A percentile compares a stretch with the other conserved stretches of the same genome.
These are phyloP conservation scores for Populus nigra DNA, from an alignment of 345 rosid genomes.

Conservation along the genomic window DNA sequence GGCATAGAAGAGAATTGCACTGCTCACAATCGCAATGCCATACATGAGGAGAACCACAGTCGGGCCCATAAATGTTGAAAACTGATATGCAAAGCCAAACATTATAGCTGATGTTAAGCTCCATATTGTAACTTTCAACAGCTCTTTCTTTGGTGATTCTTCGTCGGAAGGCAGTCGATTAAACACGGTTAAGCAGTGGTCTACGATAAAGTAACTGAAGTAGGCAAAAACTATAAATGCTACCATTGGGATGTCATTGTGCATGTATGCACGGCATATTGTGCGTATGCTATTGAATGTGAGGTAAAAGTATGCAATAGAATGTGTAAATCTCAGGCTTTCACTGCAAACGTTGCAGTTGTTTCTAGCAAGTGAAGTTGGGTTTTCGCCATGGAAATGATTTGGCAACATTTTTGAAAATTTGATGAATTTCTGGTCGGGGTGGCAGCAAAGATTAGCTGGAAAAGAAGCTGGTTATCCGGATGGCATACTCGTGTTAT, in stretches of 20 bases:
- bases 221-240: background rate
- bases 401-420: background rate
- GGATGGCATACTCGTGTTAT: background rate
- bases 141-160: background rate
- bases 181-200: background rate
- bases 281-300: slow-evolving; percentile 1
- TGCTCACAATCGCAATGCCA: background rate
- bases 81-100: slow-evolving; percentile 1
- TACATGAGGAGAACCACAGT: background rate
- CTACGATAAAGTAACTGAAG: background rate
- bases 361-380: background rate
- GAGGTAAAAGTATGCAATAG: background rate
- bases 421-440: background rate
- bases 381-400: background rate
- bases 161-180: background rate
- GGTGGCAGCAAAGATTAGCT: background rate
- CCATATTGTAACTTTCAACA: background rate
- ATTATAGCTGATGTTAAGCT: background rate
- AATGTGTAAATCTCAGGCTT: background rate
- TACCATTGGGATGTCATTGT: slow-evolving; percentile 1
- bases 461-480: background rate
- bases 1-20: background rate
- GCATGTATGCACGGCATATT: background rate
- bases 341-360: background rate
- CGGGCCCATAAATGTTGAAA: slow-evolving; percentile 3